phyloP scores from a whole-genome alignment of 2,329 filamentous ascomycete species.

The Neofusicoccum parvum region DNA sequence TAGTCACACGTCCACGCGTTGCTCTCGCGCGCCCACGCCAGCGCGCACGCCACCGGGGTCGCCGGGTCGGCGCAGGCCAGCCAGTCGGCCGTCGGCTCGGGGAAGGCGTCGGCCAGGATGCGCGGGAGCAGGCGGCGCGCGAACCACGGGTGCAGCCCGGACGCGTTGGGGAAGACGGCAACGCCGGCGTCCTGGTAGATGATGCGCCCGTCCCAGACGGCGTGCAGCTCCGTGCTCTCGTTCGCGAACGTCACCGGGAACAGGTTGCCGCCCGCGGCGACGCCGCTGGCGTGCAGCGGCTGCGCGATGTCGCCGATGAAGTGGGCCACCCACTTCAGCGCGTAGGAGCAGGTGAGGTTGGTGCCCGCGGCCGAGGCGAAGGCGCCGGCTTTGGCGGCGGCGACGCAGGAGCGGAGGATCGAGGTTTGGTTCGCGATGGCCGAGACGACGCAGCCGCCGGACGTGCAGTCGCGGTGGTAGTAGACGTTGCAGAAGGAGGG shows the following conservation, averaged over 20 bases:
- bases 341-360: constrained; percentile 43
- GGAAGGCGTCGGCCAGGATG: constrained; percentile 39
- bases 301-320: constrained; percentile 47
- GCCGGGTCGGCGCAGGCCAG: constrained; percentile 38
- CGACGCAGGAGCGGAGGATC: constrained; percentile 41
- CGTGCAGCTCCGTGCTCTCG: constrained; percentile 39
- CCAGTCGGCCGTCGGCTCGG: constrained; percentile 40
- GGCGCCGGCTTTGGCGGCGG: constrained; percentile 29
- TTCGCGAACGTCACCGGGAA: constrained; percentile 41
- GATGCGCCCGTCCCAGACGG: constrained; percentile 44
- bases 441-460: constrained; percentile 44
- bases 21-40: constrained; percentile 41
- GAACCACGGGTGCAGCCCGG: constrained; percentile 40
- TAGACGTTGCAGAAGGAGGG: constrained; percentile 38
- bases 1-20: constrained; percentile 45
- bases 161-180: constrained; percentile 37
- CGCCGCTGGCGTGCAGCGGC: constrained; percentile 44
- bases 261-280: constrained; percentile 42
- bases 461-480: constrained; percentile 41
- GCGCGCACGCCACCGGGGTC: constrained; percentile 37
- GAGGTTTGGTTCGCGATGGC: constrained; percentile 46
- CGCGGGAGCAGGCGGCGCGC: constrained; percentile 33
- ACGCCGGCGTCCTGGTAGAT: constrained; percentile 41
- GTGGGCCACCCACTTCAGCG: constrained; percentile 46
- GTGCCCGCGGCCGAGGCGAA: constrained; percentile 23